Base-by-base conservation (phyloP, 2,329 filamentous ascomycete genomes). In the Ophiostoma montium region DNA sequence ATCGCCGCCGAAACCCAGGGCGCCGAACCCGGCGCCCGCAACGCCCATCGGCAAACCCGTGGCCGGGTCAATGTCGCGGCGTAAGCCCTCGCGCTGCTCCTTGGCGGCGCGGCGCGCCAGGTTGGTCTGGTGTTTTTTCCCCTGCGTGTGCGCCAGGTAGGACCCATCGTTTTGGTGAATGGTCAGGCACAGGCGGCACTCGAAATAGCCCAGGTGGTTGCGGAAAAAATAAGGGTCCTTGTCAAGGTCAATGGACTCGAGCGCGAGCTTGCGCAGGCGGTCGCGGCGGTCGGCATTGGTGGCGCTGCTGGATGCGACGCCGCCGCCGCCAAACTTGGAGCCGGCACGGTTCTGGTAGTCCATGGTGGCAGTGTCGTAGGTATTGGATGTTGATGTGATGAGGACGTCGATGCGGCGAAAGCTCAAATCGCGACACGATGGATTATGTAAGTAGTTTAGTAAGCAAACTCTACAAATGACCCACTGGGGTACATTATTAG, bases 211-310 rank as follows among this genome's bases (percentile, higher is more conserved):
- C 60, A 96, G 86, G 67, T 98, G 90, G 73, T 98, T 98, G 67
- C 94, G 94, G 82, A 98, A 98, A 74, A 96, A 95, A 77, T 96
- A 98, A 0, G 92, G 92, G 70, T 98, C 92, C 70, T 95, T 96
- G 70, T 96, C 92, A 55, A 96, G 85, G 71, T 96, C 90, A 74
- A 98, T 98, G 50, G 88, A 94, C 70, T 98, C 92, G 62, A 98
- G 86, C 51, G 92, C 92, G 62, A 98, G 88, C 71, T 95, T 95
- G 66, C 90, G 88, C 35, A 98, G 83, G 55, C 92, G 89, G 67
- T 98, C 92, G 64, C 92, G 86, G 52, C 92, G 87, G 76, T 96
- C 92, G 56, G 92, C 90, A 67, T 96, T 96, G 54, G 88, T 94
- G 52, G 88, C 86, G 60, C 84, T 89, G 62, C 87, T 80, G 6